phyloP scores from a whole-genome alignment of 768 basidiomycete species.

The Mrakia frigida region DNA sequence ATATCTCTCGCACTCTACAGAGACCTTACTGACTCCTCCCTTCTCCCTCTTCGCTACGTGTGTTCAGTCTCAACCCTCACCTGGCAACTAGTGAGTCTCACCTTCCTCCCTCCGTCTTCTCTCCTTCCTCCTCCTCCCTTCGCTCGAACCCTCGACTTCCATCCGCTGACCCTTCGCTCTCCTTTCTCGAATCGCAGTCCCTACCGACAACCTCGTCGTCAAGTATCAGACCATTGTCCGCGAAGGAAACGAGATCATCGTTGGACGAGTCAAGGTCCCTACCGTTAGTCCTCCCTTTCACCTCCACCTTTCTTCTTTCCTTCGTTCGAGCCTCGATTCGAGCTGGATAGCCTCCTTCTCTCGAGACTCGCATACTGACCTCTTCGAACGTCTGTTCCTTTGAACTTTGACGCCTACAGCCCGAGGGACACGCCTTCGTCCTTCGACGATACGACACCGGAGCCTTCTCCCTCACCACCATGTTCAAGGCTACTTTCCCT shows the following conservation, averaged over 20 bases:
- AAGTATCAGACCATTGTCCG: conserved; percentile 89
- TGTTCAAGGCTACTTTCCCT: conserved; percentile 94
- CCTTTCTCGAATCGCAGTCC: conserved; percentile 35
- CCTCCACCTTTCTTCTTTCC: conserved; percentile 15
- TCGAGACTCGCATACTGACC: neutral
- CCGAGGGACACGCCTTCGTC: conserved; percentile 79
- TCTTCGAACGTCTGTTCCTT: conserved; percentile 37
- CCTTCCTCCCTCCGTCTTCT: neutral
- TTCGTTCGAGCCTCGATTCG: neutral
- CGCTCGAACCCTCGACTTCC: neutral
- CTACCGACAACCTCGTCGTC: conserved; percentile 49
- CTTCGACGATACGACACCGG: conserved; percentile 89
- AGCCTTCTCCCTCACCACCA: conserved; percentile 85
- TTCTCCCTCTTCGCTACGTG: conserved; percentile 17
- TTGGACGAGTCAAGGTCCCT: conserved; percentile 82
- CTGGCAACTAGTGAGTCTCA: conserved; percentile 35
- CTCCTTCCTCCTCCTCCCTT: neutral
- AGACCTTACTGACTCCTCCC: conserved; percentile 27
- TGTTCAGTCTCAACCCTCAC: conserved; percentile 35
- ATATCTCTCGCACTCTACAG: too few species aligned
- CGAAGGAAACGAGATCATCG: conserved; percentile 80
- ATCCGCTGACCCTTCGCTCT: neutral
- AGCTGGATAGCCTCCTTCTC: neutral
- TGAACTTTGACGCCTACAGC: conserved; percentile 46
- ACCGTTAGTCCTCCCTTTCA: conserved; percentile 53